A percentile compares a stretch with the other conserved stretches of the same genome.
Conservation (phyloP, 805 yeast genomes). For the Candida jianshihensis region DNA sequence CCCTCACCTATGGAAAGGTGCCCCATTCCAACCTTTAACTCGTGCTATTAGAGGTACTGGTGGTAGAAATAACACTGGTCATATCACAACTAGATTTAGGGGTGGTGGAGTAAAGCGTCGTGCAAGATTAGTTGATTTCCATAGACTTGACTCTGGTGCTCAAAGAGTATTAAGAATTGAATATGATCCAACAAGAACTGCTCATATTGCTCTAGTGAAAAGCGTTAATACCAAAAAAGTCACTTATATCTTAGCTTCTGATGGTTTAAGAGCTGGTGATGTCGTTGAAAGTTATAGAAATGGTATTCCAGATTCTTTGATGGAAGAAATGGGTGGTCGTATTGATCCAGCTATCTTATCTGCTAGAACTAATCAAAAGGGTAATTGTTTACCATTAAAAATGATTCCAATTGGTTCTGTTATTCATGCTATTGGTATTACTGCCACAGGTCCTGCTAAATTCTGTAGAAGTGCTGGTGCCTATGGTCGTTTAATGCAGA, state of each 20-base stretch:
- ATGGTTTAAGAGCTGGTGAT: conserved; percentile 92
- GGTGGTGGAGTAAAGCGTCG: conserved; percentile 97
- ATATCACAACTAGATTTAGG: conserved; percentile 85
- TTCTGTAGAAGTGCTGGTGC: conserved; percentile 94
- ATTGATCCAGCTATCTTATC: conserved; percentile 88
- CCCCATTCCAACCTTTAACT: conserved; percentile 73
- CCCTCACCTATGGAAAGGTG: conserved; percentile 79
- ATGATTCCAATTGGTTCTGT: conserved; percentile 95
- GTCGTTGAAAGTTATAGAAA: conserved; percentile 78
- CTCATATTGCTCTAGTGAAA: conserved; percentile 83
- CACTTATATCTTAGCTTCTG: conserved; percentile 83
- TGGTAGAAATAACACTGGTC: conserved; percentile 87
- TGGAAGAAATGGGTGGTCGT: conserved; percentile 83
- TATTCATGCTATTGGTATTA: conserved; percentile 79
- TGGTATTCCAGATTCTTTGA: conserved; percentile 76
- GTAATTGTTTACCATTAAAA: conserved; percentile 86
- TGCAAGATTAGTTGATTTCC: conserved; percentile 73
- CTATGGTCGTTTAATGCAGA: conserved; percentile 80
- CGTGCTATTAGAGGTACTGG: conserved; percentile 63
- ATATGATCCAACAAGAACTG: conserved; percentile 90
- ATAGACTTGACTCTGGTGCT: conserved; percentile 58
- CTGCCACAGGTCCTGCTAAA: conserved; percentile 72
- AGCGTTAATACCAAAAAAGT: conserved; percentile 53
- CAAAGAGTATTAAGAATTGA: conserved; percentile 84
- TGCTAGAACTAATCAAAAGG: conserved; percentile 82